These are phyloP conservation scores for Penicillium desertorum DNA, from an alignment of 495 filamentous ascomycete genomes.

Conservation along the genomic window DNA sequence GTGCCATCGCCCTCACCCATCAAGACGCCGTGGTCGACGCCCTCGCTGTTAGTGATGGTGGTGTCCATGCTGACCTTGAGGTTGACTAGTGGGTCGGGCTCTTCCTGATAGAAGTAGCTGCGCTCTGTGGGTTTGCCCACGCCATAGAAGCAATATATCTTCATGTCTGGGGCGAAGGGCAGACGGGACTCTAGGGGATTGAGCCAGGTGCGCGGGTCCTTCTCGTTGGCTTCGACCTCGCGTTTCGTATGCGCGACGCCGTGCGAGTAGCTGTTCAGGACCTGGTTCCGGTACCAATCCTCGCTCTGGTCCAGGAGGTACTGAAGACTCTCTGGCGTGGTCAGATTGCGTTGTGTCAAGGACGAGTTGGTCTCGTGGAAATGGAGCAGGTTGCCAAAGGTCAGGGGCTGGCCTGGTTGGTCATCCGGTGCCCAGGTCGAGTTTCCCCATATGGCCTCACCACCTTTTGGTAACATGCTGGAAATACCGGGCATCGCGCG, in stretches of 20 bases:
- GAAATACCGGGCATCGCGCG: conserved; percentile 95
- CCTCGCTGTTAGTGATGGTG: conserved; percentile 60
- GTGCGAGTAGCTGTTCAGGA: conserved; percentile 75
- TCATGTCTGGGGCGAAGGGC: conserved; percentile 83
- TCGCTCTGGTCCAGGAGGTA: conserved; percentile 79
- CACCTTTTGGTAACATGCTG: conserved; percentile 96
- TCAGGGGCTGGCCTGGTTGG: conserved; percentile 63
- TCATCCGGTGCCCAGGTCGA: conserved; percentile 89
- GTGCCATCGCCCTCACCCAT: conserved; percentile 96
- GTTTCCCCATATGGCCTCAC: conserved; percentile 92
- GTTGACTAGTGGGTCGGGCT: conserved; percentile 60
- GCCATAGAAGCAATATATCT: conserved; percentile 98
- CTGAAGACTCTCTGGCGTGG: conserved; percentile 68
- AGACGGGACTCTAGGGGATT: conserved; percentile 92
- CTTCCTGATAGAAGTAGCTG: conserved; percentile 83
- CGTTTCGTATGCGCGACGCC: conserved; percentile 78
- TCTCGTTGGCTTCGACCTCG: conserved; percentile 86
- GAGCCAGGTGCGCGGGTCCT: conserved; percentile 81
- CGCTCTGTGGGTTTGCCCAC: conserved; percentile 89
- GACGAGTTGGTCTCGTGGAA: conserved; percentile 73
- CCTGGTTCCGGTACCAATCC: conserved; percentile 76
- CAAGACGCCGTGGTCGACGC: conserved; percentile 81
- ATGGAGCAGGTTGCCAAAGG: conserved; percentile 80
- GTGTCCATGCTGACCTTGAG: conserved; percentile 93
- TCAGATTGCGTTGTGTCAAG: conserved; percentile 69